These are phyloP conservation scores for Corchorus capsularis DNA, from an alignment of 345 rosid species.

Conservation along the genomic window DNA sequence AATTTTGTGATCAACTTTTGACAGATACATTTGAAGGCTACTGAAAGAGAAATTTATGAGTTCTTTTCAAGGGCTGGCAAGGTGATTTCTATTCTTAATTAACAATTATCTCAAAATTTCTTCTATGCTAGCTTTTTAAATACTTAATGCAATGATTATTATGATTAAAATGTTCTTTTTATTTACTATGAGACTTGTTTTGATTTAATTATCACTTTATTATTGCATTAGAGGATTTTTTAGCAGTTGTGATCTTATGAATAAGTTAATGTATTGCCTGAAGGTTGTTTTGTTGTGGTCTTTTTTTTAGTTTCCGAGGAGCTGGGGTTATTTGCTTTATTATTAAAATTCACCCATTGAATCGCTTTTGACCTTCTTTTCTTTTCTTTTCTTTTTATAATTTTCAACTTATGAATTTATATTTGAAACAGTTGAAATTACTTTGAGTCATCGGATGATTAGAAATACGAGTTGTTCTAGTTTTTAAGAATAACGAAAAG, in stretches of 20 bases:
- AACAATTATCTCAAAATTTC: not conserved
- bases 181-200: not conserved
- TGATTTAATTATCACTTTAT: not conserved
- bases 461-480: not conserved
- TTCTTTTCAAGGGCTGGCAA: slow-evolving; percentile 98
- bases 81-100: slow-evolving; percentile 47
- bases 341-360: not conserved
- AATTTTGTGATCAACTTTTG: slow-evolving; percentile 10
- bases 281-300: not conserved
- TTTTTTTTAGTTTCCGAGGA: not conserved
- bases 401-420: not conserved
- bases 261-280: not conserved
- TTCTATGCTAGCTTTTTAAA: not conserved
- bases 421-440: not conserved
- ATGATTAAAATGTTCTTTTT: not conserved
- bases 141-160: not conserved
- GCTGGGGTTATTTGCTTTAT: not conserved
- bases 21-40: slow-evolving; percentile 92
- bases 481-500: not conserved
- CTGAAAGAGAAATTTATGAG: slow-evolving; percentile 90
- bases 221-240: not conserved
- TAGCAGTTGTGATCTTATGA: not conserved
- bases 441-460: not conserved
- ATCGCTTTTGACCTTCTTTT: not conserved
- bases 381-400: no score